Percentiles rank a stretch among this genome's conserved stretches.
Evolutionary conservation across 1,139 yeast species (phyloP).

Genomic region (Tardiomyces blankii): DNA sequence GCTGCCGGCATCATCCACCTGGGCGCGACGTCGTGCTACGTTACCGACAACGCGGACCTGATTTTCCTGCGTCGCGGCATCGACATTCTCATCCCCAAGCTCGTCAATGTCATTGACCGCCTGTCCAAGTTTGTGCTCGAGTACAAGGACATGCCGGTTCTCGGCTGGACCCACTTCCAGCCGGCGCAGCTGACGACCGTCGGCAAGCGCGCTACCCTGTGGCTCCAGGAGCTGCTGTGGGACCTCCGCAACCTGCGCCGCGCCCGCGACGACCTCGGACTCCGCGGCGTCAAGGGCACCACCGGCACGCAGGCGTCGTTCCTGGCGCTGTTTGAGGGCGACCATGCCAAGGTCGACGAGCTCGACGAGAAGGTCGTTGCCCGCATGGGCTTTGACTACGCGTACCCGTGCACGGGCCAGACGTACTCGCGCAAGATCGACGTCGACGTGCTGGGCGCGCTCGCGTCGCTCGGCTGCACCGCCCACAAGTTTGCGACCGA

Average conservation of each 20-base stretch:
- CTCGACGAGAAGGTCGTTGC: slow-evolving; percentile 89
- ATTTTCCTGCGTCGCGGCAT: slow-evolving; percentile 93
- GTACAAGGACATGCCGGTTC: slow-evolving; percentile 90
- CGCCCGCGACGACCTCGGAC: slow-evolving; percentile 92
- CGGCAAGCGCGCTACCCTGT: slow-evolving; percentile 94
- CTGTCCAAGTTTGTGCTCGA: slow-evolving; percentile 78
- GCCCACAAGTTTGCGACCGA: slow-evolving; percentile 98
- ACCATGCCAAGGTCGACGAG: slow-evolving; percentile 90
- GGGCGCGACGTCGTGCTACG: slow-evolving; percentile 97
- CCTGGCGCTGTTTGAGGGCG: slow-evolving; percentile 88
- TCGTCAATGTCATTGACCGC: slow-evolving; percentile 91
- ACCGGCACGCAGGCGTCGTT: slow-evolving; percentile 99
- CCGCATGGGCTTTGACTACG: slow-evolving; percentile 84
- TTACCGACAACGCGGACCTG: slow-evolving; percentile 96
- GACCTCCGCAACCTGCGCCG: slow-evolving; percentile 92
- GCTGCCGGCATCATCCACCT: slow-evolving; percentile 97
- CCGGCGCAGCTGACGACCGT: slow-evolving; percentile 98
- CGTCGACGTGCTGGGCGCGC: slow-evolving; percentile 84
- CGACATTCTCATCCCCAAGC: slow-evolving; percentile 84
- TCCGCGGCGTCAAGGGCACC: slow-evolving; percentile 98
- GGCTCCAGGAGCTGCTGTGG: slow-evolving; percentile 98
- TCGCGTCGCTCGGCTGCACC: slow-evolving; percentile 91
- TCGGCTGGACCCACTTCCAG: slow-evolving; percentile 99
- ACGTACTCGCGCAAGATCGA: slow-evolving; percentile 97
- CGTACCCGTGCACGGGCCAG: slow-evolving; percentile 97